Percentiles rank a stretch among this genome's conserved stretches.
Conservation (phyloP, 768 basidiomycete species). For the Rhizopogon vesiculosus region DNA sequence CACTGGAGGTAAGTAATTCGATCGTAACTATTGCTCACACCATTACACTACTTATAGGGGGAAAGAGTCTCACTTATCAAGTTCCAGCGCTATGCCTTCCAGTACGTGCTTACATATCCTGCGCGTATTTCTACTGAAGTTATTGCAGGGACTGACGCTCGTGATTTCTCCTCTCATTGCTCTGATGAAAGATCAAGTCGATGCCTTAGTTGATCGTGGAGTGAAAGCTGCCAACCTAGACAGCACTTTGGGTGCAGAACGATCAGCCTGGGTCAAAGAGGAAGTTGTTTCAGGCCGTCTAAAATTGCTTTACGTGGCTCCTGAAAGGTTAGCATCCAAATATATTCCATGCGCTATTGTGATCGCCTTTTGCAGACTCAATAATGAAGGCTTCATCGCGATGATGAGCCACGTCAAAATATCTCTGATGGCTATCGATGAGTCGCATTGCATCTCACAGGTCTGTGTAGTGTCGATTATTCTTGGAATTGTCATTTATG, state of each 20-base stretch:
- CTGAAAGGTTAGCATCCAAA: conserved; percentile 28
- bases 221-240: conserved; percentile 38
- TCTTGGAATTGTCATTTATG: neutral
- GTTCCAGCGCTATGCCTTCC: conserved; percentile 36
- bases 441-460: conserved; percentile 45
- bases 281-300: conserved; percentile 33
- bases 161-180: conserved; percentile 34
- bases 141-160: conserved; percentile 23
- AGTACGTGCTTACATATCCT: conserved; percentile 8
- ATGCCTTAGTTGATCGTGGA: conserved; percentile 26
- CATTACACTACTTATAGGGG: conserved; percentile 15
- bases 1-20: conserved; percentile 26
- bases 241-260: conserved; percentile 29
- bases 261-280: conserved; percentile 28
- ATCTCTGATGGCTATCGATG: conserved; percentile 44
- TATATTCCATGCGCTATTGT: neutral
- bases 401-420: conserved; percentile 40
- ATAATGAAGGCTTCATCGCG: conserved; percentile 40
- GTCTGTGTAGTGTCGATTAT: conserved; percentile 11
- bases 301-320: conserved; percentile 46
- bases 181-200: conserved; percentile 37
- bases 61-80: conserved; percentile 37
- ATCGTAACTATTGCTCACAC: neutral
- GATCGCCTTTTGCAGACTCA: conserved; percentile 24
- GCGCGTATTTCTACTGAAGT: neutral